Conservation (phyloP, 2,329 filamentous ascomycete genomes). For the Penicillium fuscoglaucum region DNA sequence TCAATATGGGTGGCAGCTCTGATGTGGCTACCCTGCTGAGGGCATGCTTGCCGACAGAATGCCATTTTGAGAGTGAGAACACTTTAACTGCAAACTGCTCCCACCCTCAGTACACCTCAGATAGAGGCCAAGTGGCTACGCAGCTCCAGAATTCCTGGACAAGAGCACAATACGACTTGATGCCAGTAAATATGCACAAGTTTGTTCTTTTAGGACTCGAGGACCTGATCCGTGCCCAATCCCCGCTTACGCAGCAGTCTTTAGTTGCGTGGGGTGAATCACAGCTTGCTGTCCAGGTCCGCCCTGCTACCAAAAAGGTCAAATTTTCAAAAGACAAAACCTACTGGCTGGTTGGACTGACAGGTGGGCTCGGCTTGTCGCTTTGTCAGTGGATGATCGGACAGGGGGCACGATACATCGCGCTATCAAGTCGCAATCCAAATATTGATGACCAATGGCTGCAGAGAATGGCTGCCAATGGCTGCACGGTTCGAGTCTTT, state of each 20-base stretch:
- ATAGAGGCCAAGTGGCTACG: neutral
- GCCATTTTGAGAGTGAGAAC: slow-evolving; percentile 15
- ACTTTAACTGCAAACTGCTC: slow-evolving; percentile 9
- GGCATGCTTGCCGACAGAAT: slow-evolving; percentile 9
- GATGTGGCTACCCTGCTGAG: slow-evolving; percentile 5
- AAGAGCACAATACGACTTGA: slow-evolving; percentile 2
- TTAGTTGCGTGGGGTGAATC: slow-evolving; percentile 16
- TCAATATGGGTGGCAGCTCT: slow-evolving; percentile 7
- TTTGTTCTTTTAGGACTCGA: slow-evolving; percentile 5
- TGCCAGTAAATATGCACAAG: slow-evolving; percentile 12
- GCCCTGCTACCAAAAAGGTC: slow-evolving; percentile 19
- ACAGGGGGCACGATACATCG: slow-evolving; percentile 29
- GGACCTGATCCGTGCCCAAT: slow-evolving; percentile 12
- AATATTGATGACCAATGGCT: slow-evolving; percentile 28
- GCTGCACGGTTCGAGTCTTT: slow-evolving; percentile 24
- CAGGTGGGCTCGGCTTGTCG: slow-evolving; percentile 31
- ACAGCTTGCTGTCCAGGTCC: slow-evolving; percentile 17
- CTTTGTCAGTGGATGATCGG: slow-evolving; percentile 33
- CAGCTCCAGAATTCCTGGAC: slow-evolving; percentile 13
- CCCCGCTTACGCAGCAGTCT: neutral
- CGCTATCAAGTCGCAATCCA: slow-evolving; percentile 33
- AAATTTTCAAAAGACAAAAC: slow-evolving; percentile 32
- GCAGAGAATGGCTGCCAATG: slow-evolving; percentile 14
- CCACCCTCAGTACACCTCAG: neutral
- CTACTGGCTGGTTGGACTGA: slow-evolving; percentile 34